Evolutionary conservation across 2,329 filamentous ascomycete species (phyloP).

Genomic region (Claviceps lovelessii): DNA sequence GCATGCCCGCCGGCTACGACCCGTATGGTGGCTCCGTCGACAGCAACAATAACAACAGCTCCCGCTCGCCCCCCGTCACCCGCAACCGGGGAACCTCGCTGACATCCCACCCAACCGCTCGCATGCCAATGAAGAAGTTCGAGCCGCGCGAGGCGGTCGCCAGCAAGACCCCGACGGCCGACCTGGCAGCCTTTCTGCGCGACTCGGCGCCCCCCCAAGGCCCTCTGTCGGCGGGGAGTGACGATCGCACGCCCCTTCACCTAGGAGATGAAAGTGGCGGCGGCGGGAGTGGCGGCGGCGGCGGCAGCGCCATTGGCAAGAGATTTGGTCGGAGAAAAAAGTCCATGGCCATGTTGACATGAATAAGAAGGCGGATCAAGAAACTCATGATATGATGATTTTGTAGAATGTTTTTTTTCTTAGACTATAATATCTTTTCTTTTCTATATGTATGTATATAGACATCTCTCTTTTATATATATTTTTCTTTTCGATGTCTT

Average conservation of each 20-base stretch:
- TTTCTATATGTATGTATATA: no score
- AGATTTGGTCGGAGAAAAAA: constrained; percentile 39
- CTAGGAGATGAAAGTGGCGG: constrained; percentile 19
- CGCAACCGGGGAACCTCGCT: constrained; percentile 11
- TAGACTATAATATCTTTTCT: no score
- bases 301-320: constrained; percentile 26
- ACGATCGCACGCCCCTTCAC: constrained; percentile 12
- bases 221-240: constrained; percentile 17
- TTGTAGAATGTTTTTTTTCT: no score
- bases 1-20: constrained; percentile 31
- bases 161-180: constrained; percentile 43
- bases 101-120: constrained; percentile 16
- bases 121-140: constrained; percentile 42
- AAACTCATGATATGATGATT: background rate
- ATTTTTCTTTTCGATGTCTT: no score
- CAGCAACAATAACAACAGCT: constrained; percentile 4
- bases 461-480: no score
- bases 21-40: constrained; percentile 17
- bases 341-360: constrained; percentile 14
- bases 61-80: constrained; percentile 2
- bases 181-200: constrained; percentile 59
- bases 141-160: constrained; percentile 39
- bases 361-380: background rate
- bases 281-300: constrained; percentile 9
- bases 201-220: constrained; percentile 46